Conservation (phyloP, 352 stramenopile species). For the Sclerospora graminicola region DNA sequence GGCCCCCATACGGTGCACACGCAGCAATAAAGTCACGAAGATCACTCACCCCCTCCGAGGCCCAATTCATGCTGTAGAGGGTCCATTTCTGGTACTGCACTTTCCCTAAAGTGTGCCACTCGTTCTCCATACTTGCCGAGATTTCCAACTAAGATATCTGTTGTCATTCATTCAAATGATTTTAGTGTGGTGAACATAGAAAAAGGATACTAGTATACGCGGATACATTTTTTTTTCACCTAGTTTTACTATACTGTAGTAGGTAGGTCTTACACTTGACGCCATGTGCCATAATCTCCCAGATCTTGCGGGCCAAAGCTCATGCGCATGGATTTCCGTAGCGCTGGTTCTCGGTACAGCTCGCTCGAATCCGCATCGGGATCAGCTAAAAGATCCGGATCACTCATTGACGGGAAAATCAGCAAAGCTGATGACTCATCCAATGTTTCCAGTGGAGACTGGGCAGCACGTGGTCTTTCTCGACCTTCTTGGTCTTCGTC, state of each 20-base stretch:
- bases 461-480: constrained; percentile 1
- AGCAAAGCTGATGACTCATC: constrained; percentile 33
- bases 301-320: constrained; percentile 35
- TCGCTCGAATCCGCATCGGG: constrained; percentile 48
- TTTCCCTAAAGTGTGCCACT: constrained; percentile 80
- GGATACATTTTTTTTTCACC: no score
- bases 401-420: constrained; percentile 25
- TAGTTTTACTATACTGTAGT: no score
- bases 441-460: constrained; percentile 9
- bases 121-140: constrained; percentile 38
- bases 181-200: no score
- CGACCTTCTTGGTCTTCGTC: constrained; percentile 20
- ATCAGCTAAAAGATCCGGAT: constrained; percentile 12
- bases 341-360: constrained; percentile 58
- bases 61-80: constrained; percentile 58
- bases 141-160: no score
- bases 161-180: no score
- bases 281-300: constrained; percentile 33
- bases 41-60: constrained; percentile 36
- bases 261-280: constrained; percentile 28
- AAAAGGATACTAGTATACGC: no score
- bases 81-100: constrained; percentile 84
- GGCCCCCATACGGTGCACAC: constrained; percentile 56
- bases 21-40: constrained; percentile 55
- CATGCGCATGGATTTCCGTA: constrained; percentile 38